Percentiles rank a stretch among this genome's conserved stretches.
phyloP scores from a whole-genome alignment of 1,284 basidiomycete genomes.

The Baeospora myosura region DNA sequence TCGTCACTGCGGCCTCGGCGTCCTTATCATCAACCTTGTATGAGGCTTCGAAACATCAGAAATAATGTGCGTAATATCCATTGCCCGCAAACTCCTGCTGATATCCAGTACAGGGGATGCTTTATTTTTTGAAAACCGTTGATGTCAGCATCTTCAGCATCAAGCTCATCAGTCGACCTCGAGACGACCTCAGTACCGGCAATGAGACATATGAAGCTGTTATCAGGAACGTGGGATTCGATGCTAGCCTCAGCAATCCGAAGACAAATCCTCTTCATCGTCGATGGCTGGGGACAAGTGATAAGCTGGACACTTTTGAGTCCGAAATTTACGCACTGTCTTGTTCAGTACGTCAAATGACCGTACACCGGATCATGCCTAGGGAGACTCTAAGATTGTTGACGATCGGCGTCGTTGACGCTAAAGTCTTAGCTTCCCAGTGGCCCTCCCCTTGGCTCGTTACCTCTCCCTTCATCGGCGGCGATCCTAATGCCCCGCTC shows the following conservation, averaged over 20 bases:
- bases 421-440: conserved; percentile 43
- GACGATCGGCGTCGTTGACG: conserved; percentile 33
- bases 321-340: conserved; percentile 42
- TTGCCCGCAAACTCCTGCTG: conserved; percentile 3
- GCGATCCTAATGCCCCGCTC: conserved; percentile 54
- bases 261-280: conserved; percentile 37
- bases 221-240: conserved; percentile 31
- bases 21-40: conserved; percentile 23
- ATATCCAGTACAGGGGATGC: conserved; percentile 24
- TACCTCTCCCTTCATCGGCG: conserved; percentile 41
- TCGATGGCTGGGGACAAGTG: conserved; percentile 42
- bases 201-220: conserved; percentile 32
- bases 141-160: conserved; percentile 30
- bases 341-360: conserved; percentile 29
- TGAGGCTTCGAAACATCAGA: conserved; percentile 28
- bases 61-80: conserved; percentile 26
- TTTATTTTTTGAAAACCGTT: conserved; percentile 30
- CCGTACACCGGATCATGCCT: conserved; percentile 29
- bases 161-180: conserved; percentile 24
- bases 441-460: conserved; percentile 53
- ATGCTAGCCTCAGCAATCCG: conserved; percentile 41
- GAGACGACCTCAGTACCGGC: conserved; percentile 15
- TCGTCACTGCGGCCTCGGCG: conserved; percentile 30
- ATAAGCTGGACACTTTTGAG: conserved; percentile 27
- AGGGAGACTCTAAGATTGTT: conserved; percentile 34